Evolutionary conservation across 2,329 filamentous ascomycete genomes (phyloP), one percentile per base, ranked within the genome.

Genomic region (Penicillium sp.): DNA sequence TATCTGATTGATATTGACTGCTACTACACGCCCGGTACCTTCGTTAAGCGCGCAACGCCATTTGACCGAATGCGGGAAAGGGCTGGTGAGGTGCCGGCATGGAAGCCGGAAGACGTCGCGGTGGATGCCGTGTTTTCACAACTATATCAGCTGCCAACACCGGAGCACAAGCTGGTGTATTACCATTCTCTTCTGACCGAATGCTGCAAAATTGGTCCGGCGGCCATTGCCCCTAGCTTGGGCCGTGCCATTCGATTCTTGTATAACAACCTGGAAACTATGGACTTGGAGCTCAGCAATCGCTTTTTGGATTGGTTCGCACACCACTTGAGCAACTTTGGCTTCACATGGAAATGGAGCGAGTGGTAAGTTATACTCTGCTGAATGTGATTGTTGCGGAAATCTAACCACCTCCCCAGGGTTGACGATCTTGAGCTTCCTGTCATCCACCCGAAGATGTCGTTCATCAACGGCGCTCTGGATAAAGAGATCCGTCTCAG

Each of bases 331-430:
- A 96, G 91, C 74, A 98, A 98, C 74, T 98, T 98, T 67, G 93
- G 95, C 46, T 98, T 97, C 68, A 93, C 93, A 8, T 98, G 93
- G 93, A 97, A 97, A 72, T 98, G 93, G 93, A 86, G 87, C 13
- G 93, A 98, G 73, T 98, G 93, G 93, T 82, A 70, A 61, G 77
- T 72, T 15, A 2, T 15, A 7, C 10, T 4, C 13, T 27, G 0
- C 7, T 27, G 23, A 27, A 15, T 7, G 7, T 15, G 4, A 6
- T 27, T 27, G 24, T 25, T 27, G 37, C 29, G 24, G 25, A 23
- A 33, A 44, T 38, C 62, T 64, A 43, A 69, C 45, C 5, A 29
- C 28, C 41, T 32, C 31, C 33, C 33, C 42, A 84, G 81, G 81
- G 80, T 88, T 42, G 89, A 91, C 13, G 90, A 97, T 66, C 83